Base-by-base conservation (phyloP, 1,284 basidiomycete genomes). In the Marasmius sp. region DNA sequence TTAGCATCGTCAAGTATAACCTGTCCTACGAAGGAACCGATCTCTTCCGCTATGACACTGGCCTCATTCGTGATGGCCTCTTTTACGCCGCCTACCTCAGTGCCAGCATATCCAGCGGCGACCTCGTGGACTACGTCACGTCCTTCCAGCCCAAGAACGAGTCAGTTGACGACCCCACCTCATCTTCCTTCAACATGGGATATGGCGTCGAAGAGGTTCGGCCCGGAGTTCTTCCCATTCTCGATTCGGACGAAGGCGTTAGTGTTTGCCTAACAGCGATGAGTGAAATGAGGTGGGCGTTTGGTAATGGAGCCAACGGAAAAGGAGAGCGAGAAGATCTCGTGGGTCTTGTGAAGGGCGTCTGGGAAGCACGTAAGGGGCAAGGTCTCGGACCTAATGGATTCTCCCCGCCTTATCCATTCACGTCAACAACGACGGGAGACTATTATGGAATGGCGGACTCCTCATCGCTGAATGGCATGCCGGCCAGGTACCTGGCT, bases 1-100 rank as follows among this genome's bases (percentile, higher is more conserved):
- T 91, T 49, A 72, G 77, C 56, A 85, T 90, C 67, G 76, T 93
- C 58, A 84, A 85, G 3, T 34, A 64, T 79, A 79, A 20, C 86
- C 89, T 69, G 73, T 89, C 18, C 78, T 71, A 67, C 77, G 62
- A 66, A 80, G 58, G 38, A 65, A 68, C 74, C 27, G 74, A 75
- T 36, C 85, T 95, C 66, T 94, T 95, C 71, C 83, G 84, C 66
- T 94, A 89, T 80, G 94, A 95, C 70, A 85, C 92, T 0, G 88
- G 89, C 22, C 80, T 94, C 5, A 87, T 93, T 48, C 85, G 91
- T 22, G 91, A 93, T 67, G 89, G 89, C 11, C 86, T 85, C 68
- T 95, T 89, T 78, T 93, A 89, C 68, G 91, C 92, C 1, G 93
- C 86, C 1, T 83, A 88, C 65, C 74, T 93, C 22, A 81, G 92